phyloP scores from a whole-genome alignment of 2,329 filamentous ascomycete species.

The Colletotrichum spinosum region DNA sequence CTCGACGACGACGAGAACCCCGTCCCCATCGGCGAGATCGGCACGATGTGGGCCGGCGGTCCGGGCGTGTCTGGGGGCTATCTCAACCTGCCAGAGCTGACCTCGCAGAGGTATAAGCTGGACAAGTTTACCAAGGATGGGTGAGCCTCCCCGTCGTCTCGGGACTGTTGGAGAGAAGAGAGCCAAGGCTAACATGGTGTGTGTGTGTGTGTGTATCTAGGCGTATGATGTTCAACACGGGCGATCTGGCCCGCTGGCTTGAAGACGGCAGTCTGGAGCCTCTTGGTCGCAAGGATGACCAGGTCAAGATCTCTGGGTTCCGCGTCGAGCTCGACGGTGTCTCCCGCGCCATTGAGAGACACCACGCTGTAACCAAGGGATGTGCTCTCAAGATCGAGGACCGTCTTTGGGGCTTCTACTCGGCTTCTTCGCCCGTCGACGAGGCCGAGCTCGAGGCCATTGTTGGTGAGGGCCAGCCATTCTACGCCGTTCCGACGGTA shows the following conservation, averaged over 20 bases:
- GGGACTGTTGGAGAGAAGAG: not conserved
- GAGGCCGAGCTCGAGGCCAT: slow-evolving; percentile 52
- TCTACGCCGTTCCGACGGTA: slow-evolving; percentile 64
- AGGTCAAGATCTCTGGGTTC: slow-evolving; percentile 70
- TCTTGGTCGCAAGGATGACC: slow-evolving; percentile 69
- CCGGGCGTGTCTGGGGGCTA: slow-evolving; percentile 67
- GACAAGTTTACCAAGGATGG: slow-evolving; percentile 65
- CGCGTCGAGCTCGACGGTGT: slow-evolving; percentile 71
- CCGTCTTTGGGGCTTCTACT: slow-evolving; percentile 63
- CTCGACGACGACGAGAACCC: slow-evolving; percentile 57
- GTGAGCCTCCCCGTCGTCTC: slow-evolving; percentile 46
- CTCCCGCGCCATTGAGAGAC: slow-evolving; percentile 59
- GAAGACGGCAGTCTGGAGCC: slow-evolving; percentile 65
- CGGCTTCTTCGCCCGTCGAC: slow-evolving; percentile 47
- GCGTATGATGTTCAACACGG: slow-evolving; percentile 69
- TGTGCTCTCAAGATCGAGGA: slow-evolving; percentile 60
- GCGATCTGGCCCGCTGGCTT: slow-evolving; percentile 67
- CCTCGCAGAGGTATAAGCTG: slow-evolving; percentile 58
- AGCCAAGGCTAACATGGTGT: not conserved
- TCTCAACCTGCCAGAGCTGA: slow-evolving; percentile 63
- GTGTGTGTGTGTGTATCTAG: slow-evolving; percentile 40
- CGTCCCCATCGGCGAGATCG: slow-evolving; percentile 59
- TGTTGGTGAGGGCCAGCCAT: slow-evolving; percentile 59
- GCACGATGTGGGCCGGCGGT: slow-evolving; percentile 69
- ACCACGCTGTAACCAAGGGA: slow-evolving; percentile 58